Base-by-base conservation (phyloP, 495 filamentous ascomycete species). In the Penicillium argentinense region DNA sequence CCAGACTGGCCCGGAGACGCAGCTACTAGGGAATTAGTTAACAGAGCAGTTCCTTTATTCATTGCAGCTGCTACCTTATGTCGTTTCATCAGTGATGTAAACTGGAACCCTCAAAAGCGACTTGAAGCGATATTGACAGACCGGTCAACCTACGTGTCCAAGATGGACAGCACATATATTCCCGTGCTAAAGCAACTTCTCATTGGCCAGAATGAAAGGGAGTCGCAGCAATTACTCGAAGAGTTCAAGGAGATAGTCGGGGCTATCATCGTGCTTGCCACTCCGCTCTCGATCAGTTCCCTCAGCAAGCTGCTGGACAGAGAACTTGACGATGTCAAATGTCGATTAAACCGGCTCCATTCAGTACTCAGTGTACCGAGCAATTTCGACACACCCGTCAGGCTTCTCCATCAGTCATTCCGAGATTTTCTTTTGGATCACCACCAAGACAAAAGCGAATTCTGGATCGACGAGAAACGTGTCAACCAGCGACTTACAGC, bases 61-160 rank as follows among this genome's bases (percentile, higher is more conserved):
- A 69, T 69, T 36, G 44, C 30, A n/a, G 62, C 64, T 26, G 57
- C 64, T 0, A 69, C 64, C 7, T 28, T 57, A 1, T 67, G 59
- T 39, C 59, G 62, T 13, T 60, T 58, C 18, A 32, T 67, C 17
- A 43, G 21, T 0, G 38, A 66, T 34, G 26, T 14, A 37, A 27
- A 39, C 6, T 19, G 22, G 25, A 30, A 24, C 6, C 24, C 38
- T 1, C 16, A 47, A 19, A 28, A 9, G n/a, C 47, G 57, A 9
- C 53, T 61, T 1, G 1, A n/a, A 26, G 41, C 45, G 27, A 13
- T 54, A 40, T 67, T 2, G 9, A n/a, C 46, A 23, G 24, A 57
- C 28, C 29, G 36, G 37, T 39, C 39, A 16, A 42, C 9, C 9
- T 40, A 49, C 50, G 37, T 23, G 13, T 38, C 42, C 0, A 38